Base-by-base conservation (phyloP, 495 filamentous ascomycete genomes). In the Neurospora hispaniola region DNA sequence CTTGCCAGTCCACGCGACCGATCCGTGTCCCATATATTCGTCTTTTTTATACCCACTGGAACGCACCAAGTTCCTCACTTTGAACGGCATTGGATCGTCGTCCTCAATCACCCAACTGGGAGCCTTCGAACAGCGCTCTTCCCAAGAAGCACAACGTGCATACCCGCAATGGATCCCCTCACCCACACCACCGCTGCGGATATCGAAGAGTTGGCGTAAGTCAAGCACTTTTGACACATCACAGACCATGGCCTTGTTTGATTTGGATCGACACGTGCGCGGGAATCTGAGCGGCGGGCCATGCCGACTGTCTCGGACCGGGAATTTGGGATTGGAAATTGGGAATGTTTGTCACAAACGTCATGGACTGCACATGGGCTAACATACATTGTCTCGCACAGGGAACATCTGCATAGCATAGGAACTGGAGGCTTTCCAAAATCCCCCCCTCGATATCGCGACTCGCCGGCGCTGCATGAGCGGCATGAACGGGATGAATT, bases 181-280 rank as follows among this genome's bases (percentile, higher is more conserved):
- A 20, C 70, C 14, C 73, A 68, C 14, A 35, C 54, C 31, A 71
- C 35, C 23, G 41, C 75, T 10, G 46, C 68, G n/a, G 73, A 76
- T 4, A 71, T 76, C 38, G 73, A 76, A 42, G 73, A 76, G 38
- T 73, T 76, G 75, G 71, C 73, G 75, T 76, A 70, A 73, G 75
- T 69, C 23, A 35, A 41, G 38, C 27, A 44, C 11, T 41, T n/a
- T 20, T 42, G 6, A n/a, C 16, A 39, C 10, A 42, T 72, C 16
- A 5, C 11, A 7, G 6, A 7, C 38, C 23, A n/a, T 18, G 14
- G n/a, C 14, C 38, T 18, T 38, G 27, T 40, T 41, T 69, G 66
- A 43, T 66, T 16, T 66, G 54, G 72, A 69, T 43, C 72, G 54
- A 69, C 71, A 40, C 5, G 44, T 14, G 46, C 31, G 23, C 39